phyloP scores from a whole-genome alignment of 345 rosid species.

The Moricandia arvensis region DNA sequence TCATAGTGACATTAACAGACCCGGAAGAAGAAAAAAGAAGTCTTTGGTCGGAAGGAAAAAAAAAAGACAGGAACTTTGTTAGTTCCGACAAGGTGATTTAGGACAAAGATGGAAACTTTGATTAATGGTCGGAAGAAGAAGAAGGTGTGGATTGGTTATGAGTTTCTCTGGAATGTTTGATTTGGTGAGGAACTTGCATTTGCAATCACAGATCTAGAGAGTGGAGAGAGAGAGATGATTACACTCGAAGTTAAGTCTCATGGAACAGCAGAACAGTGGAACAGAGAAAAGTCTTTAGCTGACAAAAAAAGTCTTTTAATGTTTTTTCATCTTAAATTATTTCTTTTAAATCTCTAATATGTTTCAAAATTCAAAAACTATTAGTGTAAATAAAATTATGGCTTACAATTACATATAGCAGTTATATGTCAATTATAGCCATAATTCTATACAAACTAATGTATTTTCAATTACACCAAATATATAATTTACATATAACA shows the following conservation, averaged over 20 bases:
- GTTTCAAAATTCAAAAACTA: not conserved
- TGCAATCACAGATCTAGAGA: conserved; percentile 15
- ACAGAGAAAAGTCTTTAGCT: conserved; percentile 18
- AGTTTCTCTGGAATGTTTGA: conserved; percentile 7
- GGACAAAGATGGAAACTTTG: conserved; percentile 27
- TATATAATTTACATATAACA: too few species aligned
- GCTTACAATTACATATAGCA: too few species aligned
- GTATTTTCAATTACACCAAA: too few species aligned
- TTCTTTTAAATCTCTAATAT: not conserved
- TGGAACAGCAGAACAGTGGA: conserved; percentile 1
- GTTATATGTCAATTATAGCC: too few species aligned
- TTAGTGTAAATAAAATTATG: too few species aligned
- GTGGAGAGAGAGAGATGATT: conserved; percentile 9
- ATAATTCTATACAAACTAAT: too few species aligned
- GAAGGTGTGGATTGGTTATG: not conserved
- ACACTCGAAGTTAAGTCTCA: conserved; percentile 10
- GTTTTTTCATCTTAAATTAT: not conserved
- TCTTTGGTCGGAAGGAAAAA: not conserved
- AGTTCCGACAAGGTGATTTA: conserved; percentile 4
- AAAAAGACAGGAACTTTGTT: conserved; percentile 27
- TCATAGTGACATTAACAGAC: conserved; percentile 23
- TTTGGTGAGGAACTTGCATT: conserved; percentile 23
- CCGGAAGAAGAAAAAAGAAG: not conserved
- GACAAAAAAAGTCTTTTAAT: not conserved
- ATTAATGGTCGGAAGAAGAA: not conserved